These are phyloP conservation scores for Castanospermum australe DNA, from an alignment of 306 rosid genomes.

Conservation along the genomic window DNA sequence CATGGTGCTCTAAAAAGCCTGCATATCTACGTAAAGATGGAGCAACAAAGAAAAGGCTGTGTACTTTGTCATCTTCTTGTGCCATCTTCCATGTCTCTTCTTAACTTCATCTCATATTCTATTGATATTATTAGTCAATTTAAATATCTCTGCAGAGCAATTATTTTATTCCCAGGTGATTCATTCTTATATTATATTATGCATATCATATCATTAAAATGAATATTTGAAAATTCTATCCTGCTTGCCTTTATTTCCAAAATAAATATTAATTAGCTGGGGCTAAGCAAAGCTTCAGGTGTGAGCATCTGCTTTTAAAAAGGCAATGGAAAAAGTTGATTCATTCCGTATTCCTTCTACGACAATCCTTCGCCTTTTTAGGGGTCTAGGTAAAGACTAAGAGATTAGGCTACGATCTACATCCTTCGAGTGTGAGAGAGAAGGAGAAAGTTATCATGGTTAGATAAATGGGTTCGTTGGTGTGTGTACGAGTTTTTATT, in stretches of 20 bases:
- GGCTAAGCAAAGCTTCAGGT: constrained; percentile 34
- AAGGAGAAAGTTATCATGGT: constrained; percentile 13
- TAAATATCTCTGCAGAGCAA: not conserved
- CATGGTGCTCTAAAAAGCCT: constrained; percentile 67
- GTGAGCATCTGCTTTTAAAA: constrained; percentile 67
- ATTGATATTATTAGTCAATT: not conserved
- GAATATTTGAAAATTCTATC: constrained; percentile 39
- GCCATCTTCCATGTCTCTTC: too few species aligned
- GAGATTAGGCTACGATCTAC: constrained; percentile 32
- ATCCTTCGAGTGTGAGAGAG: constrained; percentile 15
- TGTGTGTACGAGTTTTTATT: not conserved
- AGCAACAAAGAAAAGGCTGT: constrained; percentile 50
- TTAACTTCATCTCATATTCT: constrained; percentile 30
- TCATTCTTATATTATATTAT: not conserved
- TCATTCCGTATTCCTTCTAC: constrained; percentile 54
- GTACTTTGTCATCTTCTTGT: constrained; percentile 48
- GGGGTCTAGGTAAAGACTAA: constrained; percentile 51
- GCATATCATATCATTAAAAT: constrained; percentile 7
- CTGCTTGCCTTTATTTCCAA: not conserved
- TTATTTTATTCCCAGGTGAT: constrained; percentile 33
- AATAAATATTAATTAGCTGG: constrained; percentile 22
- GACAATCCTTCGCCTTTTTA: constrained; percentile 50
- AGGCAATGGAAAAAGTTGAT: constrained; percentile 41
- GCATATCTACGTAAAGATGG: constrained; percentile 70
- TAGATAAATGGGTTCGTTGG: constrained; percentile 24